phyloP scores from a whole-genome alignment of 495 filamentous ascomycete species.

The Massariosphaeria phaeospora region DNA sequence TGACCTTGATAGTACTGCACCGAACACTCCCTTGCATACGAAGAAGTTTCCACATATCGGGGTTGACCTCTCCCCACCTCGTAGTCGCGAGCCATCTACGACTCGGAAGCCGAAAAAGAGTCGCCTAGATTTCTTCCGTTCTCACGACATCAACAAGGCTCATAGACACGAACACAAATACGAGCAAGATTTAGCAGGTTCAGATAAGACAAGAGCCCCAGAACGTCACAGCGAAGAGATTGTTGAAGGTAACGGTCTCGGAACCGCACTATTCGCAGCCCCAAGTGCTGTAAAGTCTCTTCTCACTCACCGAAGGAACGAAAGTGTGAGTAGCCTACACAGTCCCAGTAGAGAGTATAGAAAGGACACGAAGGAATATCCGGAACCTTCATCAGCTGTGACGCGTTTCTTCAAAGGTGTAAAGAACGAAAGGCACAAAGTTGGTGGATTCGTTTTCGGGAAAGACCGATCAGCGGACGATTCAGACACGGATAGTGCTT shows the following conservation, averaged over 20 bases:
- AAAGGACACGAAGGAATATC: constrained; percentile 27
- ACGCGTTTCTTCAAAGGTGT: constrained; percentile 40
- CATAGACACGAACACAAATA: constrained; percentile 30
- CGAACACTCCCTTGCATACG: constrained; percentile 27
- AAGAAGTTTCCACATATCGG: constrained; percentile 26
- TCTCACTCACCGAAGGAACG: constrained; percentile 27
- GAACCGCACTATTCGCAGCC: constrained; percentile 17
- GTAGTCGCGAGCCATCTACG: constrained; percentile 23
- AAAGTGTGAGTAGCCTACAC: constrained; percentile 27
- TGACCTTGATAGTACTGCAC: constrained; percentile 32
- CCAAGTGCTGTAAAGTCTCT: constrained; percentile 33
- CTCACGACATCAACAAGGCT: constrained; percentile 31
- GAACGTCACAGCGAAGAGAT: constrained; percentile 18
- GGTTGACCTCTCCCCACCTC: constrained; percentile 27
- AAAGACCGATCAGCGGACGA: constrained; percentile 29
- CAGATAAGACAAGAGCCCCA: constrained; percentile 23
- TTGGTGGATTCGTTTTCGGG: constrained; percentile 36
- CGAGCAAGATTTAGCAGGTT: constrained; percentile 32
- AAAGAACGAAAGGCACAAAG: constrained; percentile 33
- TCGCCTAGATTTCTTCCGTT: constrained; percentile 34
- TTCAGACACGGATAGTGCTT: constrained; percentile 9
- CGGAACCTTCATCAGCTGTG: constrained; percentile 32
- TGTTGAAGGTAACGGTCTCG: constrained; percentile 4
- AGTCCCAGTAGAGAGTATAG: constrained; percentile 10
- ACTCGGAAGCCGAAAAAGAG: constrained; percentile 31